Evolutionary conservation across 2,329 filamentous ascomycete genomes (phyloP).

Genomic region (Penicillium sp.): DNA sequence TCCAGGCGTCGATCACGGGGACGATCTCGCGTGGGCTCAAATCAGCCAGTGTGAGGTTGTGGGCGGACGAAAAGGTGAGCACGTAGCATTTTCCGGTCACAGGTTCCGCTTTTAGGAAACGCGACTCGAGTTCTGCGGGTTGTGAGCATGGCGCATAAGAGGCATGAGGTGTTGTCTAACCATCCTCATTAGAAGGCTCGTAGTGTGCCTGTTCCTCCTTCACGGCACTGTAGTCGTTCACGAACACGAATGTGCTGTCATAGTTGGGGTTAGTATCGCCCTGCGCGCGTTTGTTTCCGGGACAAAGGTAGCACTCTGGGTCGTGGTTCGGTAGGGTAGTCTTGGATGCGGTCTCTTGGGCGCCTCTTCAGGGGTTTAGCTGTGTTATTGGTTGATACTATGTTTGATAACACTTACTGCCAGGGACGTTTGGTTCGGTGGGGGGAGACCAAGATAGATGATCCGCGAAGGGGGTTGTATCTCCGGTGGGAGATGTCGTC

Average conservation of each 20-base stretch:
- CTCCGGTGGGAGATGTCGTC: conserved; percentile 96
- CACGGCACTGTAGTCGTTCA: conserved; percentile 97
- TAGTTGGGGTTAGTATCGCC: conserved; percentile 88
- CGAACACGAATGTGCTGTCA: conserved; percentile 84
- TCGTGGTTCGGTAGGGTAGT: conserved; percentile 79
- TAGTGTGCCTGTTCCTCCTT: conserved; percentile 91
- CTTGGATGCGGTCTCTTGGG: conserved; percentile 72
- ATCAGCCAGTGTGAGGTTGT: conserved; percentile 91
- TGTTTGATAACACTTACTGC: conserved; percentile 69
- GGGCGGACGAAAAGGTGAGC: conserved; percentile 86
- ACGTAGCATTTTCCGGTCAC: conserved; percentile 98
- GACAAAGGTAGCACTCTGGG: conserved; percentile 91
- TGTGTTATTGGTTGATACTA: not conserved
- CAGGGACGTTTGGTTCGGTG: conserved; percentile 96
- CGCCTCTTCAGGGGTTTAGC: conserved; percentile 58
- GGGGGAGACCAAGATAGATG: conserved; percentile 91
- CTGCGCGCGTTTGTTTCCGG: conserved; percentile 83
- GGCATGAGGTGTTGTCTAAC: conserved; percentile 35
- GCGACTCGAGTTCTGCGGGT: conserved; percentile 65
- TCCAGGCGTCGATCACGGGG: conserved; percentile 87
- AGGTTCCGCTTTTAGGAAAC: conserved; percentile 77
- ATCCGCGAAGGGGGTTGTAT: conserved; percentile 87
- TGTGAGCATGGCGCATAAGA: conserved; percentile 2
- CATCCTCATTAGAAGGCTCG: conserved; percentile 52
- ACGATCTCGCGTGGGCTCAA: conserved; percentile 75